Evolutionary conservation across 495 filamentous ascomycete species (phyloP), one percentile per base, ranked within the genome.

Genomic region (Immersiella caudata): DNA sequence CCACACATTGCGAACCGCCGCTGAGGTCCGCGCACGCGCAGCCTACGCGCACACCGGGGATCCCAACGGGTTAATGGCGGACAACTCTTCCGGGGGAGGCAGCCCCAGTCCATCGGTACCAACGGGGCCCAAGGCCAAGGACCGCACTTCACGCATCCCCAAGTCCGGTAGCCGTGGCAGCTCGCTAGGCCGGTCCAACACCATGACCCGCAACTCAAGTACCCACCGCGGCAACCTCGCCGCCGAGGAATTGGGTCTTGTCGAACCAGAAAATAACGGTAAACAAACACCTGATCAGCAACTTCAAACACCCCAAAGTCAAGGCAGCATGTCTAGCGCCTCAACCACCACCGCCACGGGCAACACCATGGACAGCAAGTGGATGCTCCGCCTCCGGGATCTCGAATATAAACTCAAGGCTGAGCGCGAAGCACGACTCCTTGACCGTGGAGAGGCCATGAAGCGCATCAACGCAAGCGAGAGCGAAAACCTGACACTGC

Each of bases 401-500:
- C 77, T 98, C 51, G 96, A 99, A 83, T 86, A 89, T 73, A 86
- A 94, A 69, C 82, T 99, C 27, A 97, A 97, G 72, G 88, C 89
- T 21, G 95, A 99, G 77, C 80, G 95, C 11, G 95, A 97, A 75
- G 94, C 87, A n/a, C 81, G 96, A 46, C 74, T 94, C 26, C 76
- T 95, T 54, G 95, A 99, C 79, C 87, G 94, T 22, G 88, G 81
- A 27, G 92, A 91, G 49, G 95, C 95, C 40, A 82, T 91, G 66
- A 90, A 92, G 82, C 83, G 95, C 69, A 83, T 99, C 25, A 91
- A 94, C 70, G 92, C 97, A 74, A 91, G 90, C 29, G 86, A 89
- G 75, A 83, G 84, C 14, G 91, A 95, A 79, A 94, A 93, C 73
- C 84, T 88, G 70, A 86, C 88, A 73, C 80, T 97, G 67, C 83